A percentile compares a stretch with the other conserved stretches of the same genome.
Evolutionary conservation across 441 rosid genomes (phyloP).

Genomic region (Eutrema salsugineum): DNA sequence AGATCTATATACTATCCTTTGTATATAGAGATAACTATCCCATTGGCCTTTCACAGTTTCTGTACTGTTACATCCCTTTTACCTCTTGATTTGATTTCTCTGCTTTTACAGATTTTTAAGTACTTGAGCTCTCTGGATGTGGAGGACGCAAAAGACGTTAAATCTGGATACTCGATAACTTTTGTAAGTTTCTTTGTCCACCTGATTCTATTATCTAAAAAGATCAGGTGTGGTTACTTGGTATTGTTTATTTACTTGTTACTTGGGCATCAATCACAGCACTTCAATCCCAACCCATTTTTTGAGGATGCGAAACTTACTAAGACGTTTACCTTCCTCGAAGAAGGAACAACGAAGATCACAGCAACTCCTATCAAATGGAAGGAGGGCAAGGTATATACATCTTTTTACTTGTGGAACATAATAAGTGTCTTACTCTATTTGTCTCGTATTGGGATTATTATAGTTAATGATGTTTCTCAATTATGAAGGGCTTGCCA

Average conservation of each 20-base stretch:
- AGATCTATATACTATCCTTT: not conserved
- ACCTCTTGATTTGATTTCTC: not conserved
- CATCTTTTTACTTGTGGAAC: not conserved
- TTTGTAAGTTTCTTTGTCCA: constrained; percentile 55
- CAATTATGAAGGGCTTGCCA: constrained; percentile 60
- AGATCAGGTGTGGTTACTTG: not conserved
- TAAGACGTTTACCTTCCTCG: constrained; percentile 73
- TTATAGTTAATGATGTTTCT: constrained; percentile 15
- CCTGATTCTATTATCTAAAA: not conserved
- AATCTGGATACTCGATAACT: constrained; percentile 85
- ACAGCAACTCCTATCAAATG: constrained; percentile 84
- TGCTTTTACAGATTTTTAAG: constrained; percentile 59
- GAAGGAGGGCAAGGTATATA: constrained; percentile 86
- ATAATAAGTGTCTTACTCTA: not conserved
- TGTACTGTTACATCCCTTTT: not conserved
- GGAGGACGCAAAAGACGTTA: constrained; percentile 89
- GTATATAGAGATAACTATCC: too few relatives aligned
- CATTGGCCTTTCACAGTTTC: not conserved
- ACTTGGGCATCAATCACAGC: constrained; percentile 34
- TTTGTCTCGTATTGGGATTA: not conserved
- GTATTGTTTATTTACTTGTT: not conserved
- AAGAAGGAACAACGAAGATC: constrained; percentile 80
- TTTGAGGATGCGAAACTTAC: constrained; percentile 75
- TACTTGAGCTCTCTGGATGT: constrained; percentile 70
- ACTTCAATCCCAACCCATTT: constrained; percentile 75